Base-by-base conservation (phyloP, 441 rosid species). In the Oxalis stricta region DNA sequence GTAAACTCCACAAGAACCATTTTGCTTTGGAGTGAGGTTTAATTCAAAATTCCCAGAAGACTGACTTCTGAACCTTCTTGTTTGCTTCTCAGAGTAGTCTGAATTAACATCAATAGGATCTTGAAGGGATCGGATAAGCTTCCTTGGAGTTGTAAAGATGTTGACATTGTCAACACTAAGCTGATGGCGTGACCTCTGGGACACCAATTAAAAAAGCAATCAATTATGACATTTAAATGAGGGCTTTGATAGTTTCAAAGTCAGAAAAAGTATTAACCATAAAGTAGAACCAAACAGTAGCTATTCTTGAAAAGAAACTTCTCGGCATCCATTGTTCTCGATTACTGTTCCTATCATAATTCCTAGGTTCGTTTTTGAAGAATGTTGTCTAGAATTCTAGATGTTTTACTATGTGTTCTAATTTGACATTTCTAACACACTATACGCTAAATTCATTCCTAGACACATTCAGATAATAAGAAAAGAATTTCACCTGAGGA, bases 121-220 rank as follows among this genome's bases (percentile, higher is more conserved):
- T 54, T 87, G 94, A 67, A 88, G 94, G 44, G 93, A 82, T 41
- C 49, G 78, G 30, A 93, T 75, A 18, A 93, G 97, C 72, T 73
- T 84, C 69, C 96, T 64, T 18, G 99, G 99, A 33, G 97, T 88
- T 32, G 71, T 76, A 61, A 73, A 88, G 65, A 82, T 67, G 45
- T 49, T 61, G 38, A 70, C 51, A 46, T 69, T 58, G 58, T 78
- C 89, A 7, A 53, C 67, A 41, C 61, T 64, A 50, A 80, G 47
- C 36, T 48, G 73, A 43, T 80, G 79, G 21, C 48, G 63, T 12
- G 81, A 65, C 48, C 77, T 73, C 99, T 87, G 82, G 53, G 52
- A 36, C 55, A 64, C 40, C 52, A 53, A 44, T 19, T 38, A 56
- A 18, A 18, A 33, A 13, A n/a, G 48, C 34, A 60, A 18, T n/a